Conservation (phyloP, 1,284 basidiomycete species). For the Gomphus bonarii region DNA sequence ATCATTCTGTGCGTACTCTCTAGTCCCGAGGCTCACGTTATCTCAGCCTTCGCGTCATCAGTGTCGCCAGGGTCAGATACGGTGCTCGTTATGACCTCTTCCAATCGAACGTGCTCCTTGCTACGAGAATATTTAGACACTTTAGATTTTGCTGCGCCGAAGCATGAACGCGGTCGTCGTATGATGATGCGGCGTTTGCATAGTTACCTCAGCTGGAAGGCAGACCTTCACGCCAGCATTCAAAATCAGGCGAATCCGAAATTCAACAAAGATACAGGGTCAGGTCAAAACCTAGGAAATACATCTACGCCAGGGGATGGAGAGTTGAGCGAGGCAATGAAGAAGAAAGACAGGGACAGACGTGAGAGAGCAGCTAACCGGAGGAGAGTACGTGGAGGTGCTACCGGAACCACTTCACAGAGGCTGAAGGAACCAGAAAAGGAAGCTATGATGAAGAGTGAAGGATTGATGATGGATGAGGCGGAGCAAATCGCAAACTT, state of each 20-base stretch:
- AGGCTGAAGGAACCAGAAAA: conserved; percentile 16
- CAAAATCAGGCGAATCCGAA: conserved; percentile 3
- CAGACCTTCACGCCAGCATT: conserved; percentile 29
- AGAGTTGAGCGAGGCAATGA: conserved; percentile 57
- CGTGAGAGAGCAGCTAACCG: conserved; percentile 43
- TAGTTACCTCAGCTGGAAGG: conserved; percentile 78
- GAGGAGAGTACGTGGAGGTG: conserved; percentile 63
- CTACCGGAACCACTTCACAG: conserved; percentile 25
- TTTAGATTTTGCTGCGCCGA: conserved; percentile 48
- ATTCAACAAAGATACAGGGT: background rate
- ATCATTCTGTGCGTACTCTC: conserved; percentile 22
- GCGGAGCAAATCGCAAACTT: conserved; percentile 46
- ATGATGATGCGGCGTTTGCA: conserved; percentile 76
- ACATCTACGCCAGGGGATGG: conserved; percentile 12
- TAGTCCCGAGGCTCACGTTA: background rate
- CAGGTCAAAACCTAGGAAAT: background rate
- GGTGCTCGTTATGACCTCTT: conserved; percentile 84
- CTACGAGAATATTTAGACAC: conserved; percentile 71
- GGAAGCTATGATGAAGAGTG: conserved; percentile 22
- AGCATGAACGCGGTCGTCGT: conserved; percentile 48
- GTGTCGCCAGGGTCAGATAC: conserved; percentile 60
- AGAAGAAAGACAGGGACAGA: conserved; percentile 60
- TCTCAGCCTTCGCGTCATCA: conserved; percentile 16
- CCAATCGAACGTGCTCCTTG: conserved; percentile 63
- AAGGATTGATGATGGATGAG: conserved; percentile 39